Conservation (phyloP, 257 asterid genomes). For the Perilla frutescens region DNA sequence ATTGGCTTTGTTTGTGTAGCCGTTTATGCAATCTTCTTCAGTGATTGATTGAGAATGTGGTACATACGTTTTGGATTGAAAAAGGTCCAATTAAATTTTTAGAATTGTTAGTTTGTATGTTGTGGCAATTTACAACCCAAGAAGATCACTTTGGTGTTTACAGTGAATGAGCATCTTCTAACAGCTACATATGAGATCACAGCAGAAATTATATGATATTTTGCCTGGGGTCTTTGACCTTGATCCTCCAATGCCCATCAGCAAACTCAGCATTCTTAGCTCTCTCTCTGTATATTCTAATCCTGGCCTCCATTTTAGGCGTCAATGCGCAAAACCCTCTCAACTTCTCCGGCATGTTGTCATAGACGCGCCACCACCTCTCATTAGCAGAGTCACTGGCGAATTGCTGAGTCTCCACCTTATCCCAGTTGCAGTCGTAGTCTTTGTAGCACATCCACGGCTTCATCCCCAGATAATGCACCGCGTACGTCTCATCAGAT, state of each 20-base stretch:
- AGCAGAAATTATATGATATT: not conserved
- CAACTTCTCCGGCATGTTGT: constrained; percentile 56
- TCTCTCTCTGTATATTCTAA: constrained; percentile 36
- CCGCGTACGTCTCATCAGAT: constrained; percentile 30
- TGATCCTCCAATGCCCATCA: constrained; percentile 68
- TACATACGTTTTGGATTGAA: too few relatives aligned
- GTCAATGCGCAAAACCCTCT: constrained; percentile 52
- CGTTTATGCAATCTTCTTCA: too few relatives aligned
- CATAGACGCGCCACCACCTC: constrained; percentile 68
- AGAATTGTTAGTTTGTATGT: too few relatives aligned
- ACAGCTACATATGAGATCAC: not conserved
- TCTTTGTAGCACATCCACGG: constrained; percentile 82
- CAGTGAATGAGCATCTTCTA: not conserved
- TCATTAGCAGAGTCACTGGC: constrained; percentile 71
- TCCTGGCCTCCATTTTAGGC: constrained; percentile 42
- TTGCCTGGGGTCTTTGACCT: constrained; percentile 56
- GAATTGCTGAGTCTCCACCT: constrained; percentile 28
- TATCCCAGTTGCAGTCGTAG: constrained; percentile 86
- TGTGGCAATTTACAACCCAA: too few relatives aligned
- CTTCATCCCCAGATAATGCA: constrained; percentile 80
- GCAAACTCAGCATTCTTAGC: constrained; percentile 49
- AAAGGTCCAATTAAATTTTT: too few relatives aligned
- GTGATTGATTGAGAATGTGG: not conserved
- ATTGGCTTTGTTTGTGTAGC: too few relatives aligned
- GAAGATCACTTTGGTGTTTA: too few relatives aligned